Conservation (phyloP, 129 eudicot species). For the Kitagawia praeruptora region DNA sequence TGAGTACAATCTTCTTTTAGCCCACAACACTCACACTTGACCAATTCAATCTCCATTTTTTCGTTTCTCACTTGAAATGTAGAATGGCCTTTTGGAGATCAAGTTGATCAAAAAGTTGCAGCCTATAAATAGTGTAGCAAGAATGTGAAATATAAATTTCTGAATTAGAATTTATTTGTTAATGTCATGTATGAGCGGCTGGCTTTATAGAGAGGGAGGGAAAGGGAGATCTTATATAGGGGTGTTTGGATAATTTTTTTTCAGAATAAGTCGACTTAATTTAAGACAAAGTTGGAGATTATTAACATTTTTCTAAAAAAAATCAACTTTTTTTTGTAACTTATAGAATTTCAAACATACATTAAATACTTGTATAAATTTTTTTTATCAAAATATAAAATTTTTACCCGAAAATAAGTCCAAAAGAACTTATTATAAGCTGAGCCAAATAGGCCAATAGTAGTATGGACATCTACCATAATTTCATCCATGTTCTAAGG, state of each 20-base stretch:
- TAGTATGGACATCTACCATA: slow-evolving; percentile 36
- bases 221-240: slow-evolving; percentile 15
- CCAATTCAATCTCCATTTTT: slow-evolving; percentile 47
- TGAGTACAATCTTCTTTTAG: slow-evolving; percentile 63
- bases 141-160: not conserved
- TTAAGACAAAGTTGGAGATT: too few relatives aligned
- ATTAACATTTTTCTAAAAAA: too few relatives aligned
- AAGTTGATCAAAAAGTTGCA: not conserved
- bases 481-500: slow-evolving; percentile 58
- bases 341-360: too few relatives aligned
- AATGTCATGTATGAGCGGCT: not conserved
- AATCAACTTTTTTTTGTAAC: too few relatives aligned
- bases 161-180: not conserved
- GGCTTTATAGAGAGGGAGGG: slow-evolving; percentile 4
- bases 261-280: too few relatives aligned
- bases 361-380: too few relatives aligned
- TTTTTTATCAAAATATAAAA: too few relatives aligned
- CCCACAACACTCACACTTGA: slow-evolving; percentile 65
- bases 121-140: not conserved
- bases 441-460: too few relatives aligned
- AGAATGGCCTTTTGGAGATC: not conserved
- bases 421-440: too few relatives aligned
- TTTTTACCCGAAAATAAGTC: too few relatives aligned
- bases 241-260: too few relatives aligned
- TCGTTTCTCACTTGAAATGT: too few relatives aligned